phyloP scores from a whole-genome alignment of 306 rosid genomes.

The Dryas octopetala region DNA sequence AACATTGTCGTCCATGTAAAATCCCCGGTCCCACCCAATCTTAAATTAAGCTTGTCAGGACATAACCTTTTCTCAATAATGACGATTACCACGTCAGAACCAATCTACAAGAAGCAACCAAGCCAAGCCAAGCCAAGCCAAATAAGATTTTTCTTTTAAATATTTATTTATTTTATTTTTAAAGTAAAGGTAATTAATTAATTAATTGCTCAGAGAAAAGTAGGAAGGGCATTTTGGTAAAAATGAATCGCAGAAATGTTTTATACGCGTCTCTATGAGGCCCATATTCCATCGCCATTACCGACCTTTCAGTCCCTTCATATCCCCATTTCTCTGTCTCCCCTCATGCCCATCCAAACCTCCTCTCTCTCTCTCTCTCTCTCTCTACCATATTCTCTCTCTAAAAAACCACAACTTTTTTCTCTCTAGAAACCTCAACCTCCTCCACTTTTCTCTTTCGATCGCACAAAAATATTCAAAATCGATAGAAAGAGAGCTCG shows the following conservation, averaged over 20 bases:
- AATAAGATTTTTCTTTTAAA: too few species aligned
- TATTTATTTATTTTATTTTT: neutral
- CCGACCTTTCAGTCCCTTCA: slow-evolving; percentile 61
- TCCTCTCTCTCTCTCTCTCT: neutral
- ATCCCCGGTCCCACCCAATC: slow-evolving; percentile 7
- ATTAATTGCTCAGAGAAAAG: slow-evolving; percentile 17
- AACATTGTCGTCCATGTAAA: slow-evolving; percentile 3
- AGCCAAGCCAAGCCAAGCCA: too few species aligned
- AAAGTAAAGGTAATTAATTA: neutral
- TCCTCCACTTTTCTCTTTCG: neutral
- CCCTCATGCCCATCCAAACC: neutral
- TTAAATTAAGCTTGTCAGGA: slow-evolving; percentile 14
- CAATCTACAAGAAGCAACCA: slow-evolving; percentile 13
- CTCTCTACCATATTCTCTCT: slow-evolving; percentile 21
- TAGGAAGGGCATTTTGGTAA: slow-evolving; percentile 44
- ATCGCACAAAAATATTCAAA: neutral
- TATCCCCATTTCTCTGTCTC: slow-evolving; percentile 37
- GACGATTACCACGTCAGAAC: slow-evolving; percentile 32
- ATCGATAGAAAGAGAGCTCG: neutral
- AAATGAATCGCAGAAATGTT: slow-evolving; percentile 27
- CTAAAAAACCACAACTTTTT: slow-evolving; percentile 10
- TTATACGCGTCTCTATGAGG: slow-evolving; percentile 79
- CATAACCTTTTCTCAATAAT: slow-evolving; percentile 19
- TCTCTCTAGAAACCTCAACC: slow-evolving; percentile 4
- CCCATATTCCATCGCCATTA: slow-evolving; percentile 69